phyloP scores from a whole-genome alignment of 73 alveolate genomes.

The Uronychia setigera region DNA sequence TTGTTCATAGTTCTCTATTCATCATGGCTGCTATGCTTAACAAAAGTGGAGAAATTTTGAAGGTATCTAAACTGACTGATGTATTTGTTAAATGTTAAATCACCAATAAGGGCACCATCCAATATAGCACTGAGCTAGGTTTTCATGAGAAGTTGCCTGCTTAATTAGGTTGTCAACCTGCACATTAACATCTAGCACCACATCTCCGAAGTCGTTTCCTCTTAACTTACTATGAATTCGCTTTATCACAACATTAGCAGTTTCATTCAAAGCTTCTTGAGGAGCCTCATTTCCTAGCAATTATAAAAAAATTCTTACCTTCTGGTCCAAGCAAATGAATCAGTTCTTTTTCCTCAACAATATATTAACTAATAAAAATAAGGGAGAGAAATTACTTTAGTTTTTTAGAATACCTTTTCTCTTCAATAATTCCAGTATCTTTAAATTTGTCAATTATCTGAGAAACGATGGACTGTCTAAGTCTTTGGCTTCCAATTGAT shows the following conservation, averaged over 20 bases:
- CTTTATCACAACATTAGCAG: conserved; percentile 62
- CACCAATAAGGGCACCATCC: conserved; percentile 99
- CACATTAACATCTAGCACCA: conserved; percentile 66
- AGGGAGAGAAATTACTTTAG: too few relatives aligned
- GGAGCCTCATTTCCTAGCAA: conserved; percentile 8
- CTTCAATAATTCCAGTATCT: not conserved
- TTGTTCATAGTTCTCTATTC: conserved; percentile 33
- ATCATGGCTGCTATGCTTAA: conserved; percentile 31
- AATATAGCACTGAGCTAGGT: conserved; percentile 88
- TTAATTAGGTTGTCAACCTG: conserved; percentile 89
- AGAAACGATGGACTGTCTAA: conserved; percentile 9
- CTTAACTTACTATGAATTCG: conserved; percentile 77
- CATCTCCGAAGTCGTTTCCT: conserved; percentile 83
- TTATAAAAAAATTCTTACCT: conserved; percentile 26
- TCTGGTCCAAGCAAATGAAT: conserved; percentile 57
- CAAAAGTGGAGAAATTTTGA: not conserved
- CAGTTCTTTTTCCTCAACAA: conserved; percentile 70
- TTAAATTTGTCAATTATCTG: conserved; percentile 1
- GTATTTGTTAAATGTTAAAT: conserved; percentile 9
- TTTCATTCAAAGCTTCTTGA: conserved; percentile 62
- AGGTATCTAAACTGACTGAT: not conserved
- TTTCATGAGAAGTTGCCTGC: conserved; percentile 93
- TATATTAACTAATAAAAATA: too few relatives aligned
- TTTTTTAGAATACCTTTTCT: conserved; percentile 22
- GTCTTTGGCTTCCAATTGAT: not conserved